Evolutionary conservation across 192 early-diverging fungal genomes (phyloP), one percentile per base, ranked within the genome.

Genomic region (Coemansia sp.): DNA sequence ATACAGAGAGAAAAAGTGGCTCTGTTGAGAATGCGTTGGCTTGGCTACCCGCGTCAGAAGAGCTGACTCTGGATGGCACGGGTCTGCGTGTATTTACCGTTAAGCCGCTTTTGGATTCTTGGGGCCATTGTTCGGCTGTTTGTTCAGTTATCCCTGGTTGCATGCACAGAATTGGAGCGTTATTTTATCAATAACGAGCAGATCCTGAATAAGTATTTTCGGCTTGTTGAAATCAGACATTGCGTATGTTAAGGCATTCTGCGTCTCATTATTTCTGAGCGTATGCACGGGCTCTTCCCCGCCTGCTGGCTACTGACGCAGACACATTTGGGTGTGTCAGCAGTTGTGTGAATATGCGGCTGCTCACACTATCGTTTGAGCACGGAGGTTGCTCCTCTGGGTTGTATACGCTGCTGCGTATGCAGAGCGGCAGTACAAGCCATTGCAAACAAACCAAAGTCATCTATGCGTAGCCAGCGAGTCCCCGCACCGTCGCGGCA

Each of bases 301-400:
- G 44, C 23, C 44, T 28, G 44, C 26, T 46, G 44, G 44, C 44
- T 46, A 46, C 44, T 46, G n/a, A 26, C 44, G 25, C 44, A 46
- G 23, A 46, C 44, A 46, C 21, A 49, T 31, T 49, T 49, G 47
- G 47, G 21, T 19, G 30, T 49, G 47, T 20, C 47, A 31, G 47
- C 19, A 49, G 47, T 49, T 31, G 9, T 49, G 47, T 41, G 39
- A 41, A 41, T 41, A 41, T 41, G 19, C 39, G 39, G 12, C 17
- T 41, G 39, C 39, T 20, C 19, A 41, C 39, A 41, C 9, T n/a
- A 35, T 35, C 15, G 39, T 9, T 2, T 20, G 19, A 19, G 39
- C 19, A 15, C 39, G 8, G 39, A 41, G 39, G 39, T 8, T 41
- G 17, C 19, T 4, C 5, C 30, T 7, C 30, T 20, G 39, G 8